Evolutionary conservation across 306 rosid species (phyloP).

Genomic region (Prosopis cineraria): DNA sequence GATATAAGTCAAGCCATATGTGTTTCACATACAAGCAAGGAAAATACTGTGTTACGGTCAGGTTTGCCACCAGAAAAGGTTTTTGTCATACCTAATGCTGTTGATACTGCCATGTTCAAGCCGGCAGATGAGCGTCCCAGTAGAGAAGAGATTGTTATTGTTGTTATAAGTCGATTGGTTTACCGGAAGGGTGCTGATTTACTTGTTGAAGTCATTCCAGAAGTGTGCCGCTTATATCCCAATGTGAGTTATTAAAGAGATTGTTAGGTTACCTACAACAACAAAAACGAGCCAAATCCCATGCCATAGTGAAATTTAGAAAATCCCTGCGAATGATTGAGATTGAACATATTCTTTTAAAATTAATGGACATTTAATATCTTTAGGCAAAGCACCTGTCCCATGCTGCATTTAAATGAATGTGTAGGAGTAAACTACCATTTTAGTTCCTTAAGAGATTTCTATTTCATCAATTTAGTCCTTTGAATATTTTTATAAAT

Average conservation of each 20-base stretch:
- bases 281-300: too few relatives aligned
- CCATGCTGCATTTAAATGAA: neutral
- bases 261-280: neutral
- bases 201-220: slow-evolving; percentile 95
- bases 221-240: slow-evolving; percentile 73
- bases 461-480: neutral
- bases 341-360: neutral
- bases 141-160: slow-evolving; percentile 61
- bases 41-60: slow-evolving; percentile 85
- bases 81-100: slow-evolving; percentile 92
- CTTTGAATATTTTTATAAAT: neutral
- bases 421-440: neutral
- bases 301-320: neutral
- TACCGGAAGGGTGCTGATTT: slow-evolving; percentile 92
- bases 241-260: slow-evolving; percentile 59
- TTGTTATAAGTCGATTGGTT: slow-evolving; percentile 91
- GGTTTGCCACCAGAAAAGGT: slow-evolving; percentile 91
- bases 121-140: slow-evolving; percentile 68
- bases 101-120: slow-evolving; percentile 93
- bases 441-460: neutral
- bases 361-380: neutral
- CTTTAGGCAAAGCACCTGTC: neutral
- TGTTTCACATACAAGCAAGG: slow-evolving; percentile 96
- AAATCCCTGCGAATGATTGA: slow-evolving; percentile 10
- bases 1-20: slow-evolving; percentile 94